Evolutionary conservation across 2,329 filamentous ascomycete genomes (phyloP), one percentile per base, ranked within the genome.

Genomic region (Kalmusia sp.): DNA sequence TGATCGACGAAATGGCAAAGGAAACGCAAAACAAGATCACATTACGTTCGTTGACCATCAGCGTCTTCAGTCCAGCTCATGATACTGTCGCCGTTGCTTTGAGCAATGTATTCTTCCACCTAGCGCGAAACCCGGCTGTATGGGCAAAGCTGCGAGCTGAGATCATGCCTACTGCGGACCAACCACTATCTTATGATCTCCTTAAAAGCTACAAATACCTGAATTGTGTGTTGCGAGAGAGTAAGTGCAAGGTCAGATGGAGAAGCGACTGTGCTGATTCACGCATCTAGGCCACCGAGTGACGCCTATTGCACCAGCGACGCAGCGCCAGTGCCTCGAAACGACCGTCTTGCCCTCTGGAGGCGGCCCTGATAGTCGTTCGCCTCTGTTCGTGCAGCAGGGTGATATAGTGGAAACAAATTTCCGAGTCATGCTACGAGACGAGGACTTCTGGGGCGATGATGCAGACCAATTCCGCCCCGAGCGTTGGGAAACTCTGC

Each of bases 101-200:
- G 9, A 57, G 51, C 37, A 67, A 65, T 45, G 52, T 47, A 2
- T 53, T 65, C 47, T 65, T 62, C 25, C 59, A 67, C 34, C 54
- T 68, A 3, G 58, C 62, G 12, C 40, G 64, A 19, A 45, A 63
- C 22, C 59, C 63, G 14, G 21, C 21, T 3, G 55, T 51, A 1
- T 67, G 59, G 58, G 37, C 30, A 6, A 62, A 58, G 34, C 53
- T 67, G 4, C 52, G 57, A 14, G 35, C 22, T 3, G 63, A 68
- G 43, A 43, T 64, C 6, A 27, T 61, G 28, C 19, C 48, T 11
- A 44, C 54, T 9, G 50, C 45, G 9, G 24, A 52, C 19, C 21
- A 47, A 38, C 53, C 58, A 3, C 48, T 65, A 14, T 64, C 57
- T 5, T 65, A 63, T 38, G 59, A 62, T 7, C 41, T 59, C 4